Percentiles rank a stretch among this genome's conserved stretches.
Conservation (phyloP, 805 yeast genomes). For the Sungouiella thailandica region DNA sequence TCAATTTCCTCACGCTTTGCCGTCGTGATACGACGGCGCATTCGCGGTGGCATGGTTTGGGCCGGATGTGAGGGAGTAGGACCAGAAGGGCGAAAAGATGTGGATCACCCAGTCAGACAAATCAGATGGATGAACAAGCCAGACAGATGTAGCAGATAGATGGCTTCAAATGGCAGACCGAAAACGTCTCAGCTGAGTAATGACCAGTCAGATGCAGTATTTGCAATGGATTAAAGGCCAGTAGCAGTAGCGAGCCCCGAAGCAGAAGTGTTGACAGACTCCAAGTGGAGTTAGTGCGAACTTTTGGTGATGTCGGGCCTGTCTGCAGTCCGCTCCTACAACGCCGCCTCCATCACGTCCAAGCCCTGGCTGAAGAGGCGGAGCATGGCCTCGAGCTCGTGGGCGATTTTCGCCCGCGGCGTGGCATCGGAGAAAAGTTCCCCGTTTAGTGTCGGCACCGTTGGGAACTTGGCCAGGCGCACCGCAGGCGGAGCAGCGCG, state of each 20-base stretch:
- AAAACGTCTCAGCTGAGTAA: background rate
- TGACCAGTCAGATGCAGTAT: no score
- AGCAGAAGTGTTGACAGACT: no score
- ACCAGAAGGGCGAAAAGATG: no score
- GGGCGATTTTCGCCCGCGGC: constrained; percentile 29
- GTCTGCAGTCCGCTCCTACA: no score
- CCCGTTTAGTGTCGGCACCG: constrained; percentile 30
- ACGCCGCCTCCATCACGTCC: constrained; percentile 30
- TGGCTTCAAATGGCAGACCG: background rate
- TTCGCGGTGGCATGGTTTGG: constrained; percentile 38
- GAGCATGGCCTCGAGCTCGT: constrained; percentile 36
- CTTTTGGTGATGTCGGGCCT: no score
- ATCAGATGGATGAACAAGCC: no score
- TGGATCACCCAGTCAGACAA: no score
- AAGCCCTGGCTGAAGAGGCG: constrained; percentile 34
- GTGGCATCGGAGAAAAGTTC: constrained; percentile 36
- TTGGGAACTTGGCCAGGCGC: constrained; percentile 25
- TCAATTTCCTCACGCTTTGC: constrained; percentile 40
- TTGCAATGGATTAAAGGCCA: no score
- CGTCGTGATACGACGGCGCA: constrained; percentile 40
- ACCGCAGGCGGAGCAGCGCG: background rate
- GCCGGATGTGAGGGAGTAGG: background rate
- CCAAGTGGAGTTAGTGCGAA: no score
- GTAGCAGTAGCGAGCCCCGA: no score
- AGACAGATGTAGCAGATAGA: no score